Evolutionary conservation across 805 yeast genomes (phyloP), one percentile per base, ranked within the genome.

Genomic region (Hanseniaspora vineae): DNA sequence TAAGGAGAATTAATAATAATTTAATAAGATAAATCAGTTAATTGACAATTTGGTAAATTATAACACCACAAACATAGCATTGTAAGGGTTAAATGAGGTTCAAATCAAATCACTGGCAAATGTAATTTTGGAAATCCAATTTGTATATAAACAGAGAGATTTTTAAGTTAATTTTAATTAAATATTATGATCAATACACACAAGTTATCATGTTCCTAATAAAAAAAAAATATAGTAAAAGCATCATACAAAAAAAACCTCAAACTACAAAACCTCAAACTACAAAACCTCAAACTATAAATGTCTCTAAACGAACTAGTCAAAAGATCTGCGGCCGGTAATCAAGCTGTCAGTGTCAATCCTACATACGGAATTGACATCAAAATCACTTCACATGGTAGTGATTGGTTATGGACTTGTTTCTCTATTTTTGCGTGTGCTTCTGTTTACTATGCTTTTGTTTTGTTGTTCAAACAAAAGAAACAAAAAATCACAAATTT

Each of bases 381-480:
- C 57, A 72, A 71, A 48, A 50, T 80, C 33, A 78, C 82, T 12
- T 51, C 58, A 13, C 76, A 73, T 55, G 84, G 86, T 58, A 77
- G 83, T 9, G 76, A 75, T 59, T 80, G 83, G 84, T 67, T 75
- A 53, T 80, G 84, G 84, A 73, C 84, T 1, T 40, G 43, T 40
- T 40, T 40, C 18, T 40, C 17, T 19, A 13, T 40, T 3, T 40
- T 19, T 40, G 43, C 19, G 15, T 29, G 51, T 10, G 37, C 52
- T 15, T 39, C 49, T 1, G 42, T 45, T 2, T 46, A 53, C 33
- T 54, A 51, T 33, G 52, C 52, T 17, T 43, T 47, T 8, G 32
- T 51, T 39, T 51, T 54, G 43, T 48, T 54, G 14, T 42, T 44
- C n/a, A 40, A 40, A 50, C 39, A 40, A 50, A 2, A 39, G 48